Evolutionary conservation across 768 basidiomycete species (phyloP).

Genomic region (Xanthoconium stramineum): DNA sequence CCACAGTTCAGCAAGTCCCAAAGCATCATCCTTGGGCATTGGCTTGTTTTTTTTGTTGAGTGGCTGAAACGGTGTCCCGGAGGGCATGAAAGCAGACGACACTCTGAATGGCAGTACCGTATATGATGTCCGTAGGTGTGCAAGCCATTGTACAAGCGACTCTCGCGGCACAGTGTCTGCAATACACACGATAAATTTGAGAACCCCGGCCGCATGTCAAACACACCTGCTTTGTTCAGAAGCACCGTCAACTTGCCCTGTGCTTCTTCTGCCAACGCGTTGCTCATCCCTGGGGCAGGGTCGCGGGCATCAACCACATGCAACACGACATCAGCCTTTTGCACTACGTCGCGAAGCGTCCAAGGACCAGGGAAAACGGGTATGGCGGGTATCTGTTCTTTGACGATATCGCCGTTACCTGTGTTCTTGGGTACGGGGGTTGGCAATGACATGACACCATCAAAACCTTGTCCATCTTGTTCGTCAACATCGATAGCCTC

Average conservation of each 20-base stretch:
- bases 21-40: constrained; percentile 49
- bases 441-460: constrained; percentile 36
- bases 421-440: not conserved
- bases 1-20: constrained; percentile 56
- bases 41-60: constrained; percentile 46
- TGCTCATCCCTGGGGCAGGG: constrained; percentile 71
- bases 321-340: constrained; percentile 74
- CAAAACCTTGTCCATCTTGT: constrained; percentile 31
- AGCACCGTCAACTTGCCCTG: constrained; percentile 57
- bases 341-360: constrained; percentile 47
- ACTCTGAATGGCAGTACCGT: constrained; percentile 73
- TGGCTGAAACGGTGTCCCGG: constrained; percentile 20
- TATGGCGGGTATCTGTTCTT: constrained; percentile 13
- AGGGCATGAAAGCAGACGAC: constrained; percentile 63
- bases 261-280: constrained; percentile 45
- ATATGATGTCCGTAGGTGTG: constrained; percentile 53
- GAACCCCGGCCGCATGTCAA: not conserved
- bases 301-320: constrained; percentile 86
- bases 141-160: constrained; percentile 65
- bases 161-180: constrained; percentile 81
- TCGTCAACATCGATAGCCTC: constrained; percentile 31
- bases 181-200: not conserved
- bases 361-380: constrained; percentile 27
- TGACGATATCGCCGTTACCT: not conserved
- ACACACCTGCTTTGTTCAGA: constrained; percentile 84